A percentile compares a stretch with the other conserved stretches of the same genome.
Conservation (phyloP, 2,329 filamentous ascomycete species). For the Aspergillus oerlinghausenensis region DNA sequence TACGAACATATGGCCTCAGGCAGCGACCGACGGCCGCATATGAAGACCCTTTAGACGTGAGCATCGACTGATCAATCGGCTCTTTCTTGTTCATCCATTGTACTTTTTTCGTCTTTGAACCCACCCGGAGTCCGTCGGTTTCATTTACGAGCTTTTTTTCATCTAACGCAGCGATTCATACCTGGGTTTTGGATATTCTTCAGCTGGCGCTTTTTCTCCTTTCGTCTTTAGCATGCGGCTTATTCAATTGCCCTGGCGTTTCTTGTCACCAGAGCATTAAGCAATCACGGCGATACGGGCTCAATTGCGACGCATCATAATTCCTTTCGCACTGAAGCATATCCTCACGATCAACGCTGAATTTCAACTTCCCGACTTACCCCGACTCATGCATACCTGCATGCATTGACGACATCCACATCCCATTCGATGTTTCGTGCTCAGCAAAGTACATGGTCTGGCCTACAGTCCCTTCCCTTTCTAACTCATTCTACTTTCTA, state of each 20-base stretch:
- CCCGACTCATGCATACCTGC: background rate
- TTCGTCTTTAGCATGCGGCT: slow-evolving; percentile 1
- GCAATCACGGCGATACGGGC: background rate
- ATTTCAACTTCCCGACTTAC: background rate
- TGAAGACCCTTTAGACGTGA: slow-evolving; percentile 25
- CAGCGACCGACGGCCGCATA: slow-evolving; percentile 23
- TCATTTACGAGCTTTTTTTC: slow-evolving; percentile 10
- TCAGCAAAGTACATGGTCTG: background rate
- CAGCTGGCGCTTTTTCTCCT: slow-evolving; percentile 17
- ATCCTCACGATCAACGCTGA: slow-evolving; percentile 6
- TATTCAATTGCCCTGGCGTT: background rate
- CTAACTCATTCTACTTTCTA: background rate
- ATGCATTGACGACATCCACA: background rate
- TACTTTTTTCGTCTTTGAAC: background rate
- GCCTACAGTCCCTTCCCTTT: background rate
- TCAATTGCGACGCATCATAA: background rate
- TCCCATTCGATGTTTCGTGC: background rate
- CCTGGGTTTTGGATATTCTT: slow-evolving; percentile 16
- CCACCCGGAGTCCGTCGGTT: slow-evolving; percentile 6
- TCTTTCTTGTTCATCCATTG: background rate
- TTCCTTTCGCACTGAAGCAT: background rate
- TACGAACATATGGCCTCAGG: slow-evolving; percentile 32
- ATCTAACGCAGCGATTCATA: slow-evolving; percentile 22
- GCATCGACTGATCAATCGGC: slow-evolving; percentile 24
- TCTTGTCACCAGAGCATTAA: background rate